Evolutionary conservation across 23 red algal species (phyloP), one percentile per base, ranked within the genome.

Genomic region (Gracilaria vermiculophylla): DNA sequence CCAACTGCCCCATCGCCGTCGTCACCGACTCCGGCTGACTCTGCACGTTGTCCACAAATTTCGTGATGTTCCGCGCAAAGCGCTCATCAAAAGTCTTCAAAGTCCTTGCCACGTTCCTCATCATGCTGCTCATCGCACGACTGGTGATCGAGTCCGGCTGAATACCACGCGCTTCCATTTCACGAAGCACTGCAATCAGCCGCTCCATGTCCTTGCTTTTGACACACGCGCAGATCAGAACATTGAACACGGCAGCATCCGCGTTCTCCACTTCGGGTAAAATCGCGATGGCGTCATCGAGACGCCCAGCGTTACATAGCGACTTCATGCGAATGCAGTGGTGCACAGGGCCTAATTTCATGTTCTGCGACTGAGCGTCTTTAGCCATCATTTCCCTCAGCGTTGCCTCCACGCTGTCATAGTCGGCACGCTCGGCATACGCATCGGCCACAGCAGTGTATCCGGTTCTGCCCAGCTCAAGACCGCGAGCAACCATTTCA

Each of bases 401-500:
- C 14, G 87, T 81, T 15, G 72, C 87, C 28, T 91, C 87, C 5
- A 81, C 77, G 15, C 49, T 82, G 41, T 40, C 75, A 53, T 65
- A 80, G 45, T 91, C 87, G 8, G 73, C 87, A 29, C 42, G 44
- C 55, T 52, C 73, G n/a, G 87, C 87, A 31, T 80, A 80, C 8
- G 87, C 87, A 54, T 82, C 87, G 13, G 87, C 87, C 14, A 91
- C 87, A 12, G 61, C 87, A 34, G 87, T 81, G 62, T 91, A 81
- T 0, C 76, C 77, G 16, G 87, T 80, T 25, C 87, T 43, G 27
- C 87, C 76, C 19, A 91, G 76, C 64, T 69, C 57, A 19, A 91
- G 48, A 17, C 75, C 75, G 23, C 87, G 75, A 13, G 72, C 61
- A 8, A 91, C 55, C 87, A 91, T 91, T 51, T 91, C 87, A 80